These are phyloP conservation scores for Rhodotorula sphaerocarpa DNA, from an alignment of 768 basidiomycete species.

Conservation along the genomic window DNA sequence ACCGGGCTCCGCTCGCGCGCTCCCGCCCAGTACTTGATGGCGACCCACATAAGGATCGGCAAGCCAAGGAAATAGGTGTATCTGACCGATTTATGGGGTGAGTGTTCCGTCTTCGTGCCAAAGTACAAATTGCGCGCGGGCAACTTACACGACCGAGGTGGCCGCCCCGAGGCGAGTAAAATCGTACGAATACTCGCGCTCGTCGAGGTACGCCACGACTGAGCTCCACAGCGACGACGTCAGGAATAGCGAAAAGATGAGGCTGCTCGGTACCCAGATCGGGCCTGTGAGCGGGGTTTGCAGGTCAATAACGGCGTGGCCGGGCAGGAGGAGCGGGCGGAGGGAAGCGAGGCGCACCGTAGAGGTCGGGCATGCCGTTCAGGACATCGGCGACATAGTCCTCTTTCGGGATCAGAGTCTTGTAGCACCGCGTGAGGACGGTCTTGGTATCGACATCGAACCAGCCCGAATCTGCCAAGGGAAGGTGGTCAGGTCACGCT, in stretches of 20 bases:
- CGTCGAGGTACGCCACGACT: slow-evolving; percentile 74
- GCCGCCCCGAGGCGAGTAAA: slow-evolving; percentile 77
- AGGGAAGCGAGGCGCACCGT: no score
- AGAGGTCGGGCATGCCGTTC: slow-evolving; percentile 28
- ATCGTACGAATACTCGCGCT: slow-evolving; percentile 64
- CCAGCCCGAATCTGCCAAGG: slow-evolving; percentile 57
- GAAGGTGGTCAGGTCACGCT: not conserved
- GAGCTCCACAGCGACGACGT: slow-evolving; percentile 86
- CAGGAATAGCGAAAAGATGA: slow-evolving; percentile 85
- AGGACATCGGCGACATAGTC: slow-evolving; percentile 35
- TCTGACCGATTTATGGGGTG: slow-evolving; percentile 17
- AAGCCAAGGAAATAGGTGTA: slow-evolving; percentile 79
- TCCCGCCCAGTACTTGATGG: slow-evolving; percentile 67
- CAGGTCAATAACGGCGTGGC: not conserved
- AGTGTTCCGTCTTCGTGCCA: not conserved
- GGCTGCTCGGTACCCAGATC: slow-evolving; percentile 94
- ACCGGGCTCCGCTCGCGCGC: slow-evolving; percentile 82
- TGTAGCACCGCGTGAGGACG: slow-evolving; percentile 37
- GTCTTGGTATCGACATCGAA: slow-evolving; percentile 63
- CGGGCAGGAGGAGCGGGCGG: not conserved
- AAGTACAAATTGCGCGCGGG: not conserved
- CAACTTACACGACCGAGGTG: slow-evolving; percentile 55
- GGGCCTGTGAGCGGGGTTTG: slow-evolving; percentile 60
- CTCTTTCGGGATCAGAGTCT: slow-evolving; percentile 38
- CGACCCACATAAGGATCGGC: slow-evolving; percentile 75